phyloP scores from a whole-genome alignment of 352 stramenopile genomes.

The Pelagophyceae sp. region DNA sequence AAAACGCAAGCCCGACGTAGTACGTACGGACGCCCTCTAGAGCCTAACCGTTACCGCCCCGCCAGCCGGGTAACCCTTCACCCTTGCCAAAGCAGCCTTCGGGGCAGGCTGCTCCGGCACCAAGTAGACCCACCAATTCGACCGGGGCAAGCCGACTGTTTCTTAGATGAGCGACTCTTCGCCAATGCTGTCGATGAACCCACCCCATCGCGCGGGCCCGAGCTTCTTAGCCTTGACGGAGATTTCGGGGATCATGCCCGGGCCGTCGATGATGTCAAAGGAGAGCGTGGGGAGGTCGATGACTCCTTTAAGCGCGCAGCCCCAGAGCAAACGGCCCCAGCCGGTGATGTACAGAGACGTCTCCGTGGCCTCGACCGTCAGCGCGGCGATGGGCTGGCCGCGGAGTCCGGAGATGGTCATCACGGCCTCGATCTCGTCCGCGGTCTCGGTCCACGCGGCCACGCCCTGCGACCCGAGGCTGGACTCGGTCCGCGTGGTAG shows the following conservation, averaged over 20 bases:
- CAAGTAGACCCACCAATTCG: no score
- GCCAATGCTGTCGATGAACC: conserved; percentile 39
- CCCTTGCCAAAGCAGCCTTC: no score
- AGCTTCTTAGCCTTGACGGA: conserved; percentile 28
- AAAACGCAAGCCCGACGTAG: no score
- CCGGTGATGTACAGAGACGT: conserved; percentile 35
- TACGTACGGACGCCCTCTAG: no score
- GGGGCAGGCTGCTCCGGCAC: no score
- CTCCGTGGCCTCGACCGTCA: conserved; percentile 29
- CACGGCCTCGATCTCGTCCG: conserved; percentile 30
- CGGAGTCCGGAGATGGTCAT: conserved; percentile 35
- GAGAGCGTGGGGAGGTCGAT: conserved; percentile 22
- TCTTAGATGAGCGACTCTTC: conserved; percentile 39
- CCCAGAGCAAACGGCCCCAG: conserved; percentile 38
- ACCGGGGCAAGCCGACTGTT: background rate
- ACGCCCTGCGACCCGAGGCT: background rate
- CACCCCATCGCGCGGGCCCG: conserved; percentile 32
- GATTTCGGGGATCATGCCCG: conserved; percentile 30
- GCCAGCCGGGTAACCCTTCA: no score
- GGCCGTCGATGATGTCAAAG: conserved; percentile 32
- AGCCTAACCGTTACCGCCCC: no score
- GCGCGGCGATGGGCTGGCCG: conserved; percentile 31
- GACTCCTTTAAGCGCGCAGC: conserved; percentile 26
- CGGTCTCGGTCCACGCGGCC: conserved; percentile 35
- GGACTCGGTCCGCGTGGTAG: conserved; percentile 23